Base-by-base conservation (phyloP, 768 basidiomycete species). In the Paxillus rubicundulus region DNA sequence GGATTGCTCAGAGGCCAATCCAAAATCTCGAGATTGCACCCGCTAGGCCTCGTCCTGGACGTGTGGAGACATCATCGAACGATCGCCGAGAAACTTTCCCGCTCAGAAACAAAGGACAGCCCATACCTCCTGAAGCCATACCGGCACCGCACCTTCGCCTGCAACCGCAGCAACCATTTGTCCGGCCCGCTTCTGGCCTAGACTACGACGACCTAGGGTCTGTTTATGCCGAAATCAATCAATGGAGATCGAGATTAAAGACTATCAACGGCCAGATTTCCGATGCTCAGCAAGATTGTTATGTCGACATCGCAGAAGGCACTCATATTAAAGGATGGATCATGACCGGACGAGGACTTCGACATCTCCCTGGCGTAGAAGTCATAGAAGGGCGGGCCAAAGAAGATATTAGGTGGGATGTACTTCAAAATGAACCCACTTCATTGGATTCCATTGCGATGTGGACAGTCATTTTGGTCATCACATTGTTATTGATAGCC, bases 351-450 rank as follows among this genome's bases (percentile, higher is more conserved):
- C 75, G 81, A 24, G 88, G 87, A 1, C 65, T 91, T 53, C 69
- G 82, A 49, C 78, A 76, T 58, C 65, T 92, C 24, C 82, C 82
- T 28, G 82, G 82, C 2, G 68, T 86, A 5, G 72, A 87, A 63
- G 70, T 86, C 33, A 89, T 93, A 20, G 85, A 89, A 62, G 90
- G 90, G 2, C 72, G 86, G 53, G 85, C 88, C 13, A 90, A 88
- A 66, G 89, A 92, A 61, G 89, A 92, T 65, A 82, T 93, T 33
- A 71, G 86, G 49, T 93, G 89, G 89, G 82, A 85, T 52, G 82
- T 87, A 21, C 70, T 92, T 45, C 86, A 88, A 67, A 75, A 79
- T 54, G 78, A 82, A 64, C 72, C 79, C 36, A 77, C 71, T 33
- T 49, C 64, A 45, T 54, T 79, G 53, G 79, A 82, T 56, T 64